These are phyloP conservation scores for Neopestalotiopsis rosae DNA, from an alignment of 2,329 filamentous ascomycete genomes.

Conservation along the genomic window DNA sequence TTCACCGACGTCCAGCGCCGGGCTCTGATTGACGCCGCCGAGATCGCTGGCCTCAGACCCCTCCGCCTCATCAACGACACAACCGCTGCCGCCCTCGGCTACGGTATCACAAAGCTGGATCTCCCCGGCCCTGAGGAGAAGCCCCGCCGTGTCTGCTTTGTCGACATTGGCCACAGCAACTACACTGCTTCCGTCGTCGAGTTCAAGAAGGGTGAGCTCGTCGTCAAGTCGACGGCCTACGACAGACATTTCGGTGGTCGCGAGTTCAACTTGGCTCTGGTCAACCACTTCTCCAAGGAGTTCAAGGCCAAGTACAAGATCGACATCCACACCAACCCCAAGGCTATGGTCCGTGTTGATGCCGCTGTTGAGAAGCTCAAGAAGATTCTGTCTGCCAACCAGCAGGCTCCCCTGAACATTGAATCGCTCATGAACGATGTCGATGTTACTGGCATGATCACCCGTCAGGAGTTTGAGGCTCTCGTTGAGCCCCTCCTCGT, in stretches of 20 bases:
- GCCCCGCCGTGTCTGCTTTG: constrained; percentile 85
- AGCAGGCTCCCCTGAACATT: constrained; percentile 90
- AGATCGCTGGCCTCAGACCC: constrained; percentile 91
- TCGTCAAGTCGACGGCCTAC: constrained; percentile 89
- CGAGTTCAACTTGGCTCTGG: constrained; percentile 93
- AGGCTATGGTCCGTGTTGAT: constrained; percentile 85
- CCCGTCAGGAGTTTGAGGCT: constrained; percentile 91
- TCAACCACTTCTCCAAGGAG: constrained; percentile 93
- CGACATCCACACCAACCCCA: constrained; percentile 88
- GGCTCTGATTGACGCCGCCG: constrained; percentile 85
- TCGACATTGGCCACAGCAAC: constrained; percentile 96
- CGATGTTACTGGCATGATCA: constrained; percentile 87
- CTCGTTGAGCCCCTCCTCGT: constrained; percentile 84
- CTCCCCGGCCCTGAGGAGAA: constrained; percentile 85
- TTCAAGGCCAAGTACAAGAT: constrained; percentile 99
- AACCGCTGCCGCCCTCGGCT: constrained; percentile 93
- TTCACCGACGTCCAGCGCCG: constrained; percentile 95
- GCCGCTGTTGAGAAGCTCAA: constrained; percentile 96
- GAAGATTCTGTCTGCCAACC: constrained; percentile 97
- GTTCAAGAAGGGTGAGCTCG: constrained; percentile 95
- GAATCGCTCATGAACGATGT: constrained; percentile 99
- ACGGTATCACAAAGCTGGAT: constrained; percentile 97
- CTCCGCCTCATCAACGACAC: constrained; percentile 98
- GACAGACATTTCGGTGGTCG: constrained; percentile 97
- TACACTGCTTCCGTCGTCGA: constrained; percentile 94